A percentile compares a stretch with the other conserved stretches of the same genome.
These are phyloP conservation scores for Fusarium nurragi DNA, from an alignment of 2,329 filamentous ascomycete genomes.

Conservation along the genomic window DNA sequence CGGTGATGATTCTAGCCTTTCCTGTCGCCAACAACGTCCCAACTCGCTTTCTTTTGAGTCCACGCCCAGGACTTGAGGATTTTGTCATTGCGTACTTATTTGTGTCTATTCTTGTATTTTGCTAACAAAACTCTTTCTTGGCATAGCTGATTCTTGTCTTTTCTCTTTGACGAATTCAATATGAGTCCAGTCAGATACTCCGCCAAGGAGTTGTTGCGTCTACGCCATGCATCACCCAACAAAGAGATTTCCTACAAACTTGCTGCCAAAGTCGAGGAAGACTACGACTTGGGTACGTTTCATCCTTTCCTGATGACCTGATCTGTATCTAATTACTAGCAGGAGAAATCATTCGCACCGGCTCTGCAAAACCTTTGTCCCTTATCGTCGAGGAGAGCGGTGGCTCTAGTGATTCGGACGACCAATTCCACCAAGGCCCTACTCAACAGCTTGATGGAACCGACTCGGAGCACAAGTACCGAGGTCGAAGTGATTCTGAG, in stretches of 20 bases:
- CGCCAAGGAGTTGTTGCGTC: constrained; percentile 55
- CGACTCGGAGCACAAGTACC: constrained; percentile 57
- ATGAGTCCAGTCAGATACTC: constrained; percentile 59
- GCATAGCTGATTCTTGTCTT: constrained; percentile 47
- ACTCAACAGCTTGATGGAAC: constrained; percentile 53
- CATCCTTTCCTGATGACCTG: not conserved
- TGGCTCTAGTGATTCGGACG: constrained; percentile 16
- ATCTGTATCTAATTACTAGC: constrained; percentile 13
- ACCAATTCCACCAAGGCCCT: constrained; percentile 23
- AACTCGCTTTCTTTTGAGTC: not conserved
- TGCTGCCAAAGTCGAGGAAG: constrained; percentile 49
- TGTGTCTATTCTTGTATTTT: constrained; percentile 41
- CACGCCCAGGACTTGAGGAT: not conserved
- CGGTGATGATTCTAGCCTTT: not conserved
- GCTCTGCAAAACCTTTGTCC: constrained; percentile 41
- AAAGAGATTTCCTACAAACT: constrained; percentile 45
- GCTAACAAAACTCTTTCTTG: constrained; percentile 46
- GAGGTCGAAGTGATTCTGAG: constrained; percentile 57
- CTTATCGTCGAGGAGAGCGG: constrained; percentile 47
- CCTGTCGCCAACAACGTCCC: not conserved
- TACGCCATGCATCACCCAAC: constrained; percentile 44
- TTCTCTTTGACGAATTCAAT: constrained; percentile 51
- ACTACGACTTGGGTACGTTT: constrained; percentile 55
- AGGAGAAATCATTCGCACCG: constrained; percentile 49
- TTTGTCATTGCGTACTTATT: constrained; percentile 30